Conservation (phyloP, 2,329 filamentous ascomycete species). For the Aspergillus tubingensis region DNA sequence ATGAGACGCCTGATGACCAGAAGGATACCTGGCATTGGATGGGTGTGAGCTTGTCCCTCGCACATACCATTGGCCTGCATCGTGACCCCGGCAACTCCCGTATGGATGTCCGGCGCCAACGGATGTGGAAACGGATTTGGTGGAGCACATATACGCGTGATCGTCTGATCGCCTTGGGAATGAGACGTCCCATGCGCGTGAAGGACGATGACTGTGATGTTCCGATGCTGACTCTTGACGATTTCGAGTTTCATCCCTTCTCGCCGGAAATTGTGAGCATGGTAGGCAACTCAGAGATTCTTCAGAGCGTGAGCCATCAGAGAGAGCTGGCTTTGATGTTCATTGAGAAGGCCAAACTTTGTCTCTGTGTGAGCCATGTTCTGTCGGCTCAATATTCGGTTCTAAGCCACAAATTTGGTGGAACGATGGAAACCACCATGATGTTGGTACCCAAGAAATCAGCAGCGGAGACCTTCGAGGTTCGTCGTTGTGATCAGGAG, state of each 20-base stretch:
- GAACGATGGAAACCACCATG: conserved; percentile 75
- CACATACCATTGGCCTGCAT: conserved; percentile 90
- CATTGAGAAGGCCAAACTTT: conserved; percentile 87
- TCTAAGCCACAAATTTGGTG: conserved; percentile 73
- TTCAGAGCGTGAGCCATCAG: conserved; percentile 73
- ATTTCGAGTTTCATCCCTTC: conserved; percentile 77
- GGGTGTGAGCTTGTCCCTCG: conserved; percentile 89
- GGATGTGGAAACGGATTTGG: conserved; percentile 93
- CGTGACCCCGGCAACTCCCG: conserved; percentile 78
- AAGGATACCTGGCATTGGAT: conserved; percentile 99
- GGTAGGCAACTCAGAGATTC: conserved; percentile 67
- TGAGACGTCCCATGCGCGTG: conserved; percentile 88
- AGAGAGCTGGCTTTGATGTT: conserved; percentile 81
- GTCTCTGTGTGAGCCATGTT: conserved; percentile 85
- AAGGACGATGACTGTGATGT: conserved; percentile 94
- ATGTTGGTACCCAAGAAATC: conserved; percentile 90
- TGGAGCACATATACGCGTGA: conserved; percentile 98
- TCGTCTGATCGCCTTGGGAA: conserved; percentile 85
- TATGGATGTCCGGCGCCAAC: conserved; percentile 73
- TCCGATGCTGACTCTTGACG: conserved; percentile 78
- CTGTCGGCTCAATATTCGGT: conserved; percentile 91
- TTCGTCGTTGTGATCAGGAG: conserved; percentile 76
- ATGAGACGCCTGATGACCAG: conserved; percentile 93
- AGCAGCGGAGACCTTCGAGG: conserved; percentile 76
- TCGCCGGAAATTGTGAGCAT: conserved; percentile 69